phyloP scores from a whole-genome alignment of 2,329 filamentous ascomycete species.

The Penicillium sp. region DNA sequence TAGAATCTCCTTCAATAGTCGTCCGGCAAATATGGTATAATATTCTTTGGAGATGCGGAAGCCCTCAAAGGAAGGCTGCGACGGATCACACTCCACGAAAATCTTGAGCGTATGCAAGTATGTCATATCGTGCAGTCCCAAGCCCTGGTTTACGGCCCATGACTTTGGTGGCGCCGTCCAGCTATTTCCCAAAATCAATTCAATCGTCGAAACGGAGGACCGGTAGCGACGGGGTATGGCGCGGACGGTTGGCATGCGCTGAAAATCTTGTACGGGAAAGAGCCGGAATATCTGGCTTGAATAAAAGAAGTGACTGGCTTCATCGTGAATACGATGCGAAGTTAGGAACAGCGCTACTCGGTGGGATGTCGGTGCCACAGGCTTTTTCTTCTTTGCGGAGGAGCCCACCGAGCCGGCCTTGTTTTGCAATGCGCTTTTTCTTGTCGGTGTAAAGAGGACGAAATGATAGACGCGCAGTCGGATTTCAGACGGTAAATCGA shows the following conservation, averaged over 20 bases:
- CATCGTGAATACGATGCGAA: conserved; percentile 48
- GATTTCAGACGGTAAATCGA: conserved; percentile 54
- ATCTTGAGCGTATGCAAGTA: conserved; percentile 52
- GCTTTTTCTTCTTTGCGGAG: conserved; percentile 36
- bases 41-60: conserved; percentile 57
- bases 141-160: conserved; percentile 51
- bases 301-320: conserved; percentile 53
- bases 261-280: conserved; percentile 53
- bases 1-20: conserved; percentile 51
- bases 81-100: conserved; percentile 58
- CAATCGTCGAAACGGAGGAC: conserved; percentile 51
- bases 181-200: conserved; percentile 58
- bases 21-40: conserved; percentile 57
- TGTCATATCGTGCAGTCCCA: conserved; percentile 51
- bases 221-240: conserved; percentile 53
- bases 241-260: conserved; percentile 43
- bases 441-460: conserved; percentile 41
- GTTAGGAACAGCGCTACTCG: conserved; percentile 42
- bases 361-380: conserved; percentile 32
- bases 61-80: conserved; percentile 54
- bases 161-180: conserved; percentile 57
- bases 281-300: conserved; percentile 53
- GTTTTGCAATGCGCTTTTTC: conserved; percentile 24
- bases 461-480: conserved; percentile 51
- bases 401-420: conserved; percentile 35